These are phyloP conservation scores for Alternaria conjuncta DNA, from an alignment of 2,329 filamentous ascomycete genomes.

Conservation along the genomic window DNA sequence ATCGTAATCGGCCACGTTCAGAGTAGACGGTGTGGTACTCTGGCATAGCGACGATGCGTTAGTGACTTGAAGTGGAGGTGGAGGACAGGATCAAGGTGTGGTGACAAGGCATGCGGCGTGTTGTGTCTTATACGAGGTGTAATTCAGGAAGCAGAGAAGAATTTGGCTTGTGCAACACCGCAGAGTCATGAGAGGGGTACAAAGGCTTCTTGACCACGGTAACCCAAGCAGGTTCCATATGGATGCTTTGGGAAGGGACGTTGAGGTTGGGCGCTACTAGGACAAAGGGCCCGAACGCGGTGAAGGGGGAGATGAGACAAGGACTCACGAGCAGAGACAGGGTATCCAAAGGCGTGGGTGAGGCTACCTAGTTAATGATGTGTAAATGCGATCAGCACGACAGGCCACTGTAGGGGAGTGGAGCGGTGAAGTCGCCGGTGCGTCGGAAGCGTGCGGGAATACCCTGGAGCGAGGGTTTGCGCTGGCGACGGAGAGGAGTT, in stretches of 20 bases:
- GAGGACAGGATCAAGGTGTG: constrained; percentile 8
- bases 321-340: constrained; percentile 38
- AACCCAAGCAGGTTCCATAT: constrained; percentile 38
- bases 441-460: constrained; percentile 42
- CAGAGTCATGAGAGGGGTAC: constrained; percentile 41
- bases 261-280: constrained; percentile 27
- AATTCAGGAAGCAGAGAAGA: constrained; percentile 20
- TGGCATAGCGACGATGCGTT: constrained; percentile 46
- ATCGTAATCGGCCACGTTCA: constrained; percentile 47
- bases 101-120: constrained; percentile 22
- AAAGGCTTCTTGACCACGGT: constrained; percentile 43
- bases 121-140: constrained; percentile 28
- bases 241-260: constrained; percentile 42
- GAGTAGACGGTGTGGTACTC: constrained; percentile 48
- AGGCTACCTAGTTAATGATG: constrained; percentile 26
- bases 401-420: constrained; percentile 30
- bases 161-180: constrained; percentile 36
- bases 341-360: constrained; percentile 26
- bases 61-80: constrained; percentile 32
- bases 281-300: constrained; percentile 39
- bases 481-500: constrained; percentile 30
- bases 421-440: constrained; percentile 37
- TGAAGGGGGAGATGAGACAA: constrained; percentile 44
- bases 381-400: constrained; percentile 34
- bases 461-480: constrained; percentile 38